These are phyloP conservation scores for Rhizopus microsporus DNA, from an alignment of 371 early-diverging fungal genomes.

Conservation along the genomic window DNA sequence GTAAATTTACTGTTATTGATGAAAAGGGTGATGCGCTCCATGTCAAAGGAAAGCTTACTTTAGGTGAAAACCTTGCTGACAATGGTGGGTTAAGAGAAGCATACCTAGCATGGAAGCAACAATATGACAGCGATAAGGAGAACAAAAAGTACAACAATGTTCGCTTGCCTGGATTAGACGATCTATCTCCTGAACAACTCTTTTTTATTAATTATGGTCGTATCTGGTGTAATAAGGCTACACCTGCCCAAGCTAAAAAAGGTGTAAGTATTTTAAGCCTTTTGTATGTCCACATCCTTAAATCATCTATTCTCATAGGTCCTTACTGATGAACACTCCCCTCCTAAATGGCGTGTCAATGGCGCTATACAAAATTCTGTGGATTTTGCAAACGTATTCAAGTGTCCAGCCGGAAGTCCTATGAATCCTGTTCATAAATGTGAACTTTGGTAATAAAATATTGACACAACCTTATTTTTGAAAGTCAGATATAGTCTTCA, in stretches of 20 bases:
- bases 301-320: conserved; percentile 21
- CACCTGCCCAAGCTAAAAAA: conserved; percentile 37
- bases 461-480: not conserved
- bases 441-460: conserved; percentile 45
- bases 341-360: conserved; percentile 58
- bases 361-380: conserved; percentile 63
- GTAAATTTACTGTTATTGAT: conserved; percentile 41
- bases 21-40: conserved; percentile 24
- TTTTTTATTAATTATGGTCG: conserved; percentile 60
- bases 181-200: conserved; percentile 45
- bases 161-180: conserved; percentile 56
- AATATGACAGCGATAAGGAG: conserved; percentile 37
- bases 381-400: conserved; percentile 65
- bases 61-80: conserved; percentile 75
- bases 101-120: conserved; percentile 41
- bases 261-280: conserved; percentile 24
- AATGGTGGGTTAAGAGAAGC: conserved; percentile 62
- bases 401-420: conserved; percentile 52
- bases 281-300: not conserved
- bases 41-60: conserved; percentile 59
- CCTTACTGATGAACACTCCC: conserved; percentile 56
- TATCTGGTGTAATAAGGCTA: conserved; percentile 52
- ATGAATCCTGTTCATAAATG: conserved; percentile 62
- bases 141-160: conserved; percentile 41
- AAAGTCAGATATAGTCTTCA: not conserved